Evolutionary conservation across 192 early-diverging fungal genomes (phyloP).

Genomic region (Coemansia sp.): DNA sequence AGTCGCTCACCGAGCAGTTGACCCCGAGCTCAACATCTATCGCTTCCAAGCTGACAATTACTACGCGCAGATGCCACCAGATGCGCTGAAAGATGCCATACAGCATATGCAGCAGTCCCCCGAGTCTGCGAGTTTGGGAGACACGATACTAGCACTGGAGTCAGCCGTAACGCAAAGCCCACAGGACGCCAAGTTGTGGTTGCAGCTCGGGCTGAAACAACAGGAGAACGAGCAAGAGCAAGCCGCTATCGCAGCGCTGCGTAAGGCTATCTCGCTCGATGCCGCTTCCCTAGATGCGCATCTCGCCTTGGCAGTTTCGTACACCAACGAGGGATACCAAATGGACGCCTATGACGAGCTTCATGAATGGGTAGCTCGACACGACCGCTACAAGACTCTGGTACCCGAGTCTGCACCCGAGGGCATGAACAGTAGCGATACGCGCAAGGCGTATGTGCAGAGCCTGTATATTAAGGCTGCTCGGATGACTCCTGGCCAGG

Average conservation of each 20-base stretch:
- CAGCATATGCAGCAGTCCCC: conserved; percentile 57
- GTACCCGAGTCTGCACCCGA: conserved; percentile 42
- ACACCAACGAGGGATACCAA: conserved; percentile 88
- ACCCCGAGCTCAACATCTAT: conserved; percentile 69
- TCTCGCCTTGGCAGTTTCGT: conserved; percentile 86
- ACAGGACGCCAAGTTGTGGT: conserved; percentile 80
- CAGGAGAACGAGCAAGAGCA: conserved; percentile 97
- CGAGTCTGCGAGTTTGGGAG: conserved; percentile 65
- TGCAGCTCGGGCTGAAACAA: conserved; percentile 82
- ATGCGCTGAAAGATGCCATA: conserved; percentile 51
- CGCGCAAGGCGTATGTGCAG: conserved; percentile 71
- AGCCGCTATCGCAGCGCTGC: conserved; percentile 86
- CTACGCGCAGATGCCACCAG: conserved; percentile 28
- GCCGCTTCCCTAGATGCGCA: conserved; percentile 76
- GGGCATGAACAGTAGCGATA: conserved; percentile 36
- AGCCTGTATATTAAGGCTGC: conserved; percentile 81
- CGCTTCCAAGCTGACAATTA: conserved; percentile 61
- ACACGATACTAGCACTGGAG: conserved; percentile 90
- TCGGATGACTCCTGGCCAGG: conserved; percentile 54
- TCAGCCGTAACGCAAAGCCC: conserved; percentile 81
- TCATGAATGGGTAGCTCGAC: conserved; percentile 81
- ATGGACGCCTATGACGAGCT: conserved; percentile 89
- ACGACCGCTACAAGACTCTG: conserved; percentile 64
- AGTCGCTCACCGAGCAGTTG: conserved; percentile 34
- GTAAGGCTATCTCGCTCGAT: conserved; percentile 73